A percentile compares a stretch with the other conserved stretches of the same genome.
phyloP scores from a whole-genome alignment of 2,329 filamentous ascomycete genomes.

The Fusarium chaquense region DNA sequence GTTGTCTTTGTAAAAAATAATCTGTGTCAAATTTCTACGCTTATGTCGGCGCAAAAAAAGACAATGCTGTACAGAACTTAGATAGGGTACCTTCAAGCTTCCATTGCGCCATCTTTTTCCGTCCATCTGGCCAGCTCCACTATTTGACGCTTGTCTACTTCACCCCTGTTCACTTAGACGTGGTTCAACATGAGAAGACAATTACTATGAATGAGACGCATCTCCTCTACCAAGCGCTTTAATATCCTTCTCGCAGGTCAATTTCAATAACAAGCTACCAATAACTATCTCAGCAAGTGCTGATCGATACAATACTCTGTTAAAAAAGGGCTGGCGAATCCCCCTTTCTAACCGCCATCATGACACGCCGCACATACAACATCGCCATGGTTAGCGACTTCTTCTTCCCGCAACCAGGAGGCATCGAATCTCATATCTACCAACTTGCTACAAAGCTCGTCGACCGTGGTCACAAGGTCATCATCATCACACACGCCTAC shows the following conservation, averaged over 20 bases:
- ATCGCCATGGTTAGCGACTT: constrained; percentile 98
- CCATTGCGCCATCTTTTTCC: constrained; percentile 4
- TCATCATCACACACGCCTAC: constrained; percentile 97
- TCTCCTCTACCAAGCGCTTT: constrained; percentile 4
- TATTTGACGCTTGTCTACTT: not conserved
- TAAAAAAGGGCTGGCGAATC: not conserved
- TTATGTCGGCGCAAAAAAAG: not conserved
- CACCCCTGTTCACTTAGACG: constrained; percentile 39
- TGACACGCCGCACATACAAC: constrained; percentile 71
- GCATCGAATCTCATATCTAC: constrained; percentile 98
- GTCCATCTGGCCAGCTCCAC: constrained; percentile 34
- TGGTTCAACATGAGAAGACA: constrained; percentile 29
- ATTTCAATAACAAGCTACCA: not conserved
- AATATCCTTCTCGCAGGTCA: not conserved
- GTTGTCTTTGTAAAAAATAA: not conserved
- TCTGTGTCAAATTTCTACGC: not conserved
- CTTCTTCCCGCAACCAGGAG: constrained; percentile 98
- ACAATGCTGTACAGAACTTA: no score
- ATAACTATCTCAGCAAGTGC: constrained; percentile 18
- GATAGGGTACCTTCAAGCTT: not conserved
- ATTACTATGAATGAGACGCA: constrained; percentile 26
- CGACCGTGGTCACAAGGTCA: constrained; percentile 96
- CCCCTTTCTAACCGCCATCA: constrained; percentile 50
- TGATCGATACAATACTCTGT: not conserved
- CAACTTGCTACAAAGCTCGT: constrained; percentile 96